These are phyloP conservation scores for Moesziomyces aphidis DNA, from an alignment of 1,284 basidiomycete genomes.

Conservation along the genomic window DNA sequence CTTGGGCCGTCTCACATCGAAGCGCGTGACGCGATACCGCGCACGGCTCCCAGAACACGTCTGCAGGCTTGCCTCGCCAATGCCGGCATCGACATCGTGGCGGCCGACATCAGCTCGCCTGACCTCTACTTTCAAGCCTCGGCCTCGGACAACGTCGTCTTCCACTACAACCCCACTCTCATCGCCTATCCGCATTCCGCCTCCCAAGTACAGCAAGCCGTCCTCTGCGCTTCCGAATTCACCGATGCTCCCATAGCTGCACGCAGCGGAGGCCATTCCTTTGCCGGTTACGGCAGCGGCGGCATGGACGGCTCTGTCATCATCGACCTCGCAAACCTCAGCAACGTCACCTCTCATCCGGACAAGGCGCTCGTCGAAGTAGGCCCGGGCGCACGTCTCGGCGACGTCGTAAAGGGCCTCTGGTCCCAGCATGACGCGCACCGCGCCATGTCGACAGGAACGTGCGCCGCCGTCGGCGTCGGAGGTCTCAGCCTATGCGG, in stretches of 20 bases:
- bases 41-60: slow-evolving; percentile 2
- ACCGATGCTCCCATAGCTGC: slow-evolving; percentile 58
- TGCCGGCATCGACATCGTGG: slow-evolving; percentile 31
- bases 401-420: slow-evolving; percentile 67
- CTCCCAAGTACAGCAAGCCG: slow-evolving; percentile 52
- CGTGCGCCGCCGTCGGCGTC: slow-evolving; percentile 66
- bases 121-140: slow-evolving; percentile 40
- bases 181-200: slow-evolving; percentile 59
- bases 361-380: slow-evolving; percentile 50
- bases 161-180: slow-evolving; percentile 64
- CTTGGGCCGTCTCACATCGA: background rate
- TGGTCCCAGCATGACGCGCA: slow-evolving; percentile 47
- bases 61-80: slow-evolving; percentile 16
- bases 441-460: slow-evolving; percentile 66
- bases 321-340: slow-evolving; percentile 58
- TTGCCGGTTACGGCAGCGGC: slow-evolving; percentile 62
- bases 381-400: slow-evolving; percentile 64
- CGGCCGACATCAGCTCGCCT: slow-evolving; percentile 27
- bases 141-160: slow-evolving; percentile 66
- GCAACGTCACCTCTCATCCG: slow-evolving; percentile 48
- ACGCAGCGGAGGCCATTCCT: slow-evolving; percentile 67
- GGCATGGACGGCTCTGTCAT: slow-evolving; percentile 62
- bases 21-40: background rate
- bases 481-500: slow-evolving; percentile 67
- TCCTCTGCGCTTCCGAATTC: slow-evolving; percentile 33